phyloP scores from a whole-genome alignment of 352 stramenopile species.

The Phytophthora ohioensis region DNA sequence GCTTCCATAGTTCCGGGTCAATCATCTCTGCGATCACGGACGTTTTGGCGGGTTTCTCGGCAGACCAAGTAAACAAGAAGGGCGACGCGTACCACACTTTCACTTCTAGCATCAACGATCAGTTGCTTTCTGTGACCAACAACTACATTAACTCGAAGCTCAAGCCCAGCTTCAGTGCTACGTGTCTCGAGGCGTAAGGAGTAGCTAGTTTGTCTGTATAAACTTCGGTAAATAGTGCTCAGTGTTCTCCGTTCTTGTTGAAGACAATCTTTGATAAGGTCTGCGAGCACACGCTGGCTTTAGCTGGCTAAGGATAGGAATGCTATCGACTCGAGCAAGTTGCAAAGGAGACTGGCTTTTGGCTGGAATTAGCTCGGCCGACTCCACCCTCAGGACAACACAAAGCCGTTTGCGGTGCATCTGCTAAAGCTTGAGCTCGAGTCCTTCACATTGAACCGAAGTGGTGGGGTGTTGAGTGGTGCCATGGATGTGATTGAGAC shows the following conservation, averaged over 20 bases:
- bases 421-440: too few species aligned
- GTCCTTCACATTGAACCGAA: too few species aligned
- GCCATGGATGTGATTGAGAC: conserved; percentile 73
- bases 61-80: conserved; percentile 66
- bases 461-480: too few species aligned
- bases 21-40: conserved; percentile 56
- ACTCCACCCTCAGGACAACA: too few species aligned
- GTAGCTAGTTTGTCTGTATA: background rate
- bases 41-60: conserved; percentile 50
- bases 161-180: conserved; percentile 52
- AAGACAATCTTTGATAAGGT: conserved; percentile 10
- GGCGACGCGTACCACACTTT: conserved; percentile 56
- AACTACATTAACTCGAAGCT: conserved; percentile 51
- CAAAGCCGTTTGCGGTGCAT: too few species aligned
- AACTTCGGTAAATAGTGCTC: conserved; percentile 14
- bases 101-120: conserved; percentile 42
- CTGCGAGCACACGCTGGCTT: background rate
- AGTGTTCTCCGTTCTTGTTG: background rate
- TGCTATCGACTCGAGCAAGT: background rate
- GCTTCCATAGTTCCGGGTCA: conserved; percentile 47
- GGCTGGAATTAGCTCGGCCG: conserved; percentile 12
- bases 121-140: conserved; percentile 57
- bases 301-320: conserved; percentile 28
- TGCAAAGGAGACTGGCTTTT: background rate
- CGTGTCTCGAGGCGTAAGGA: conserved; percentile 34